Evolutionary conservation across 1,284 basidiomycete genomes (phyloP), one percentile per base, ranked within the genome.

Genomic region (Ceratobasidium sp.): DNA sequence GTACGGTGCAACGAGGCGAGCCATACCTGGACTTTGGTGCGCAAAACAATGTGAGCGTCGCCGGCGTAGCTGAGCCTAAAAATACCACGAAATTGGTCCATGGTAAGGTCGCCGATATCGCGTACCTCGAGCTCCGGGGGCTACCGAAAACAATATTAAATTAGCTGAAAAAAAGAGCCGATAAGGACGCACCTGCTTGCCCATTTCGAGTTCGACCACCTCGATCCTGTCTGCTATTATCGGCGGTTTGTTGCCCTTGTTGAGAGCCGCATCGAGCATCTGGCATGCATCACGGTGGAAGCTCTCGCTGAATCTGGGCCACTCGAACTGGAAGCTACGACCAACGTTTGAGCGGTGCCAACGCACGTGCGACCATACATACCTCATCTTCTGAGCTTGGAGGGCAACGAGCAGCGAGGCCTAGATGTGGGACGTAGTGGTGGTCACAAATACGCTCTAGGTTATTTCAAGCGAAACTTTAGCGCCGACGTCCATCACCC

Each of bases 151-250:
- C 55, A 10, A 40, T 31, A 57, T 53, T 38, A 70, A 68, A 42
- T n/a, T 70, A 54, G 47, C 69, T 40, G 35, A 17, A n/a, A 27
- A 56, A 38, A 42, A 47, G 40, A 25, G 47, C 3, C 27, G 62
- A 69, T 8, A 38, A 56, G 10, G 25, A 81, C 86, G 72, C 72
- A 94, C 95, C 82, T 98, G 92, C 0, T 92, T 95, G 47, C 97
- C 97, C 96, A 99, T 99, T 80, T 96, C 90, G 32, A 99, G 82
- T 78, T 98, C 96, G 69, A 98, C 92, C 34, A 99, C 97, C 77
- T 97, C 92, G 74, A 99, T 99, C 78, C 88, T 90, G 79, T 97
- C 97, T 70, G 95, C 96, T 76, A 99, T 99, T 75, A 99, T 92
- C 34, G 95, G 94, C 1, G 97, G 97, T 78, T 98, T 98, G 82